Evolutionary conservation across 495 filamentous ascomycete genomes (phyloP).

Genomic region (Talaromyces trachyspermus): DNA sequence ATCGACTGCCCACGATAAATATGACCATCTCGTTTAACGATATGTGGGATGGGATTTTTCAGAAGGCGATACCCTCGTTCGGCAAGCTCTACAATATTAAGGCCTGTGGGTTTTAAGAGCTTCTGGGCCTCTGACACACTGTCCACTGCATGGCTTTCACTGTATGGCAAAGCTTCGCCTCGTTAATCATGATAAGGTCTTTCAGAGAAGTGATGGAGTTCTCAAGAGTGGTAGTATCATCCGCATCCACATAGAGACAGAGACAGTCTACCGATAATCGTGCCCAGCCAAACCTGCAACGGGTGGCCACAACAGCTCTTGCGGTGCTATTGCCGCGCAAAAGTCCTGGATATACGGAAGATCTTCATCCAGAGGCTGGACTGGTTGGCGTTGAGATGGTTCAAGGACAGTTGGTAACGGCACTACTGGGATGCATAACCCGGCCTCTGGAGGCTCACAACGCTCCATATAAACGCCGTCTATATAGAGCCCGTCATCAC

Average conservation of each 20-base stretch:
- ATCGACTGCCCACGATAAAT: conserved; percentile 8
- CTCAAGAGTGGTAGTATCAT: not conserved
- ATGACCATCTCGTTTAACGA: not conserved
- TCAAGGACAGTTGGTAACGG: not conserved
- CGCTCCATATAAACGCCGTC: not conserved
- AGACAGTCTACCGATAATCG: conserved; percentile 2
- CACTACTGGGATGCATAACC: not conserved
- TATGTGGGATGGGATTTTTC: conserved; percentile 1
- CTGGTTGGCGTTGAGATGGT: not conserved
- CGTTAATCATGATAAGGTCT: not conserved
- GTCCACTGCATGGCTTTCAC: not conserved
- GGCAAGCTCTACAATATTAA: not conserved
- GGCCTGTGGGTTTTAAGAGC: conserved; percentile 1
- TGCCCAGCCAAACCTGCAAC: conserved; percentile 8
- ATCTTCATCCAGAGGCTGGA: conserved; percentile 5
- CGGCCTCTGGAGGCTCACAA: not conserved
- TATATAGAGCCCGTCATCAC: not conserved
- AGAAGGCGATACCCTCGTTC: not conserved
- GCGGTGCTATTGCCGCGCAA: not conserved
- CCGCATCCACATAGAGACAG: conserved; percentile 8
- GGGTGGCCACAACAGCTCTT: conserved; percentile 5
- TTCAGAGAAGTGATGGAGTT: not conserved
- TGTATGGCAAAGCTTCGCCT: not conserved
- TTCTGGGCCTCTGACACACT: not conserved
- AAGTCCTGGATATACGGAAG: not conserved